phyloP scores from a whole-genome alignment of 2,329 filamentous ascomycete genomes.

The Anthostomella pinea region DNA sequence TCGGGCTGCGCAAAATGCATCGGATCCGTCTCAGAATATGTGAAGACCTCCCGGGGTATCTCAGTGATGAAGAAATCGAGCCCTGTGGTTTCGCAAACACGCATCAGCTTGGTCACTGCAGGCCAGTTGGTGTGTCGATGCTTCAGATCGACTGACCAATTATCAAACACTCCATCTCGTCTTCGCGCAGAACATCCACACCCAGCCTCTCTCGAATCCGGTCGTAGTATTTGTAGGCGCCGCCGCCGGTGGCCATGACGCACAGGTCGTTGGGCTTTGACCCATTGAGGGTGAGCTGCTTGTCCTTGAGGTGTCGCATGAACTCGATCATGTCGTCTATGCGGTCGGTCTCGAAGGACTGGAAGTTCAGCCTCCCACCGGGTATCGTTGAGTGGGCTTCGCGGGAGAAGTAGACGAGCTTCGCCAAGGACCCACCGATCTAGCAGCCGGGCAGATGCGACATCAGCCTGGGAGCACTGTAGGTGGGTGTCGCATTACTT shows the following conservation, averaged over 20 bases:
- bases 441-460: slow-evolving; percentile 35
- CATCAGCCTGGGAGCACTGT: slow-evolving; percentile 8
- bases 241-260: slow-evolving; percentile 94
- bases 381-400: slow-evolving; percentile 76
- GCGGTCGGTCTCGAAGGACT: slow-evolving; percentile 92
- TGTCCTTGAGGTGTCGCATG: slow-evolving; percentile 79
- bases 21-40: slow-evolving; percentile 84
- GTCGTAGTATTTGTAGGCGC: slow-evolving; percentile 96
- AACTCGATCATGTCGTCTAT: slow-evolving; percentile 94
- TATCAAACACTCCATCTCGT: slow-evolving; percentile 98
- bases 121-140: too few species aligned
- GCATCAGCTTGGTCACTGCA: slow-evolving; percentile 18
- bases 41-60: slow-evolving; percentile 95
- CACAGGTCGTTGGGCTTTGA: slow-evolving; percentile 70
- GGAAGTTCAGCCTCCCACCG: slow-evolving; percentile 89
- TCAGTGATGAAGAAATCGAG: slow-evolving; percentile 99
- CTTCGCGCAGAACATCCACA: slow-evolving; percentile 85
- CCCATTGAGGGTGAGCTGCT: slow-evolving; percentile 75
- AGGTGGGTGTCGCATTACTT: slow-evolving; percentile 44
- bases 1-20: slow-evolving; percentile 82
- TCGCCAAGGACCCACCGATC: slow-evolving; percentile 94
- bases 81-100: slow-evolving; percentile 49
- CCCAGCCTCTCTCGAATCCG: slow-evolving; percentile 78
- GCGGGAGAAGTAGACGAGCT: slow-evolving; percentile 95
- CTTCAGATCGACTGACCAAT: slow-evolving; percentile 78